A percentile compares a stretch with the other conserved stretches of the same genome.
These are phyloP conservation scores for Gossypium gossypioides DNA, from an alignment of 441 rosid genomes.

Conservation along the genomic window DNA sequence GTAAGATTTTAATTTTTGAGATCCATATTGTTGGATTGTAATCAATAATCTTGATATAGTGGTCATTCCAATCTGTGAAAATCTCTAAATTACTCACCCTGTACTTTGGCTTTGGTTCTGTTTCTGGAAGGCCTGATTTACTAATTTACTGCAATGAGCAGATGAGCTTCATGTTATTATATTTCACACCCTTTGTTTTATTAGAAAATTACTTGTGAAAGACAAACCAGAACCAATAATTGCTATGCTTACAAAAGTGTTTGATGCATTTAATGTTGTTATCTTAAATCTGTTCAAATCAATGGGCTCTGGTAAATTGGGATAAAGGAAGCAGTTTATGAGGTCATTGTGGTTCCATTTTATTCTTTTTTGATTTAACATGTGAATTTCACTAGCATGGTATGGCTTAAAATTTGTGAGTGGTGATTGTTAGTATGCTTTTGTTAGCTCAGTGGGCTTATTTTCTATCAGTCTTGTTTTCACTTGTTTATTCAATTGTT, in stretches of 20 bases:
- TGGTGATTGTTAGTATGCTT: background rate
- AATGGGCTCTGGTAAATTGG: background rate
- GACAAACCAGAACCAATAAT: background rate
- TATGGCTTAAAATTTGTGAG: background rate
- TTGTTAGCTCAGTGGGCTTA: background rate
- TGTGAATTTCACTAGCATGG: conserved; percentile 1
- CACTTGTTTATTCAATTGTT: background rate
- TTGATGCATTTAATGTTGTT: conserved; percentile 2
- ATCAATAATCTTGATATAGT: background rate
- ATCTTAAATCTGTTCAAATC: background rate
- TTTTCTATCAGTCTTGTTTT: background rate
- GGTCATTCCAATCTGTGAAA: conserved; percentile 5
- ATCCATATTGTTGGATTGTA: background rate
- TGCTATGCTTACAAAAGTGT: background rate
- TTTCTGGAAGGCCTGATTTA: background rate
- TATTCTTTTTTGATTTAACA: background rate
- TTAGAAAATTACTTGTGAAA: background rate
- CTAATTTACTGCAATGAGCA: background rate
- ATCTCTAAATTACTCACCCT: background rate
- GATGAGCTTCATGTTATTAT: background rate
- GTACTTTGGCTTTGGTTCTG: background rate
- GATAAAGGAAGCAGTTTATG: background rate
- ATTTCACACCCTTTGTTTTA: background rate
- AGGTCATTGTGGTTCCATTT: background rate
- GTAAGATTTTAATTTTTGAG: conserved; percentile 25